Conservation (phyloP, 225 moss, liverwort and hornwort genomes). For the Ulota crispa region DNA sequence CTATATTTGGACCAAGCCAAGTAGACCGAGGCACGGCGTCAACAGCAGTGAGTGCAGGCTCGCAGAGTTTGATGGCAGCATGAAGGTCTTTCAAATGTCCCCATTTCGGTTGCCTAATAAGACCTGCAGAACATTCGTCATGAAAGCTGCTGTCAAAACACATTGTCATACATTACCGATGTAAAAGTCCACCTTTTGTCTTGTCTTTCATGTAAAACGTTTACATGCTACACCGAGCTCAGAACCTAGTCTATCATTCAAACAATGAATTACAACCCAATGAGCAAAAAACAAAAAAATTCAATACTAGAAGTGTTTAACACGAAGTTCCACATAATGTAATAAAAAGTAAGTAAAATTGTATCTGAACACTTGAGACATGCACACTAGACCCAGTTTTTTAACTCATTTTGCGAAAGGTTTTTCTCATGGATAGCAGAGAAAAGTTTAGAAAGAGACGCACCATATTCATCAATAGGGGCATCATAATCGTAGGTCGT, state of each 20-base stretch:
- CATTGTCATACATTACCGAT: neutral
- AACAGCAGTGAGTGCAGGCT: slow-evolving; percentile 74
- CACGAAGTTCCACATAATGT: neutral
- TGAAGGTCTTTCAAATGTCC: slow-evolving; percentile 96
- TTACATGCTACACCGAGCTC: neutral
- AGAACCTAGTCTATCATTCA: neutral
- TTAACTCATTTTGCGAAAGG: neutral
- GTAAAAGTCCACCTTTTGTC: neutral
- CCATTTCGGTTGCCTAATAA: slow-evolving; percentile 94
- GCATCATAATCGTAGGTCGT: slow-evolving; percentile 97
- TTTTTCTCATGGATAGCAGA: neutral
- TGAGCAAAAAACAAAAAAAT: neutral
- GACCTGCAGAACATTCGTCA: slow-evolving; percentile 52
- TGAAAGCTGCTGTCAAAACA: slow-evolving; percentile 12
- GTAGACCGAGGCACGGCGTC: slow-evolving; percentile 62
- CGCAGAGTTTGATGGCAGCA: slow-evolving; percentile 81
- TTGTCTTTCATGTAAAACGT: neutral
- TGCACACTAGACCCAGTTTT: neutral
- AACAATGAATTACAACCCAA: neutral
- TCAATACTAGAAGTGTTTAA: neutral
- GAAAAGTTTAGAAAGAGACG: slow-evolving; percentile 3
- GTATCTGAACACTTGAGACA: neutral
- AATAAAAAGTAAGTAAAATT: neutral
- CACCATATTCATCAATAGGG: slow-evolving; percentile 95
- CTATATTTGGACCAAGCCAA: slow-evolving; percentile 69